Conservation (phyloP, 1,284 basidiomycete genomes). For the Apiotrichum akiyoshidainum region DNA sequence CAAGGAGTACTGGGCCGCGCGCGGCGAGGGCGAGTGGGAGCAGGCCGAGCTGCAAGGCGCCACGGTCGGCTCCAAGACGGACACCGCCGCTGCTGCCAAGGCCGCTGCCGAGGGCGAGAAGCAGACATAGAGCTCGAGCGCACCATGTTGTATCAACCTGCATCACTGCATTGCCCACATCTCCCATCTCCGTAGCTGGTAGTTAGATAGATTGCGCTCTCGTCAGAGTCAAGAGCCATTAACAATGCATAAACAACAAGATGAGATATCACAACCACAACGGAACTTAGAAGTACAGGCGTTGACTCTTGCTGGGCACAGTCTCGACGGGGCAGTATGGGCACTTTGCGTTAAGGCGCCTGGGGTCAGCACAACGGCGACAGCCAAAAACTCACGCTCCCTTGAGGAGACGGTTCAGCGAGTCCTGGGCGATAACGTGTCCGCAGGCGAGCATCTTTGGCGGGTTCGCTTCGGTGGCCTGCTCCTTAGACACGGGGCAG, state of each 20-base stretch:
- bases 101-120: not conserved
- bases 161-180: not conserved
- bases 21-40: constrained; percentile 40
- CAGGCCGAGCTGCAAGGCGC: constrained; percentile 29
- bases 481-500: constrained; percentile 97
- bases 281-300: constrained; percentile 43
- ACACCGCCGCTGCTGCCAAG: constrained; percentile 10
- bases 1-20: constrained; percentile 38
- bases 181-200: not conserved
- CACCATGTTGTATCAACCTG: constrained; percentile 11
- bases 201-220: not conserved
- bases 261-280: not conserved
- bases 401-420: constrained; percentile 79
- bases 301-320: constrained; percentile 33
- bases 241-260: constrained; percentile 10
- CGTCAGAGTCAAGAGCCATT: not conserved
- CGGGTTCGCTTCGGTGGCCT: constrained; percentile 86
- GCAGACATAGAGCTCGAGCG: not conserved
- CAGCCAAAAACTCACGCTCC: constrained; percentile 63
- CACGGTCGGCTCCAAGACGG: constrained; percentile 19
- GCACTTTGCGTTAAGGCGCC: constrained; percentile 47
- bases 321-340: constrained; percentile 51
- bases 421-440: constrained; percentile 88
- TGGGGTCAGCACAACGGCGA: constrained; percentile 14
- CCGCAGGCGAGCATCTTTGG: constrained; percentile 98